A percentile compares a stretch with the other conserved stretches of the same genome.
These are phyloP conservation scores for Handroanthus guayacan DNA, from an alignment of 257 asterid species.

Conservation along the genomic window DNA sequence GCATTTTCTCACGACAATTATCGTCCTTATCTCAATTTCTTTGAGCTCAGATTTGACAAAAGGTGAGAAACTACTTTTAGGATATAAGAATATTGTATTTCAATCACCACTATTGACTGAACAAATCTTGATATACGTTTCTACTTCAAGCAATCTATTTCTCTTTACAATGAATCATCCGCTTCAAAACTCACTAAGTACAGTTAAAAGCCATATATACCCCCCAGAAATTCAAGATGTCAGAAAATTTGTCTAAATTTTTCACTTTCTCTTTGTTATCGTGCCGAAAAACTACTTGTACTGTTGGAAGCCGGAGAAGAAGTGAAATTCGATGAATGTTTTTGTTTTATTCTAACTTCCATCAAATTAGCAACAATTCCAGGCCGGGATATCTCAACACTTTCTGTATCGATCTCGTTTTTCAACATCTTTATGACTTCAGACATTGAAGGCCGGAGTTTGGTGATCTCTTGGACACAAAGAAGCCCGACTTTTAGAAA, in stretches of 20 bases:
- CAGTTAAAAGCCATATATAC: slow-evolving; percentile 21
- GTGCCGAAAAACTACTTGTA: slow-evolving; percentile 41
- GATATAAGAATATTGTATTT: too few relatives aligned
- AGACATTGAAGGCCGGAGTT: slow-evolving; percentile 73
- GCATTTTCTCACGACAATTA: not conserved
- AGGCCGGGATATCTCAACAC: slow-evolving; percentile 53
- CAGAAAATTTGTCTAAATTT: not conserved
- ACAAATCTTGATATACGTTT: not conserved
- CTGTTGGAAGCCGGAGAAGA: slow-evolving; percentile 57
- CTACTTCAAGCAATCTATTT: not conserved
- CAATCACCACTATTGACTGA: not conserved
- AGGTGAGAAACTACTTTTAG: too few relatives aligned
- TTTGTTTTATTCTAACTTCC: slow-evolving; percentile 62
- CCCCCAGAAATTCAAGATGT: not conserved
- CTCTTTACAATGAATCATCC: slow-evolving; percentile 22
- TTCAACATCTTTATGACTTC: slow-evolving; percentile 65
- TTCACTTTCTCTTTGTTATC: not conserved
- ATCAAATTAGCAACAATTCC: slow-evolving; percentile 71
- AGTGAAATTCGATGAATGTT: slow-evolving; percentile 46
- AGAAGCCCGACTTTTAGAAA: slow-evolving; percentile 73
- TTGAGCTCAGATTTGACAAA: too few relatives aligned
- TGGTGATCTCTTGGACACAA: slow-evolving; percentile 73
- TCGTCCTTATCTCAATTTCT: too few relatives aligned
- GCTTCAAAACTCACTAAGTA: slow-evolving; percentile 3
- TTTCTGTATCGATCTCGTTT: slow-evolving; percentile 44